phyloP scores from a whole-genome alignment of 176 grass and related monocot genomes.

The Zea luxurians region DNA sequence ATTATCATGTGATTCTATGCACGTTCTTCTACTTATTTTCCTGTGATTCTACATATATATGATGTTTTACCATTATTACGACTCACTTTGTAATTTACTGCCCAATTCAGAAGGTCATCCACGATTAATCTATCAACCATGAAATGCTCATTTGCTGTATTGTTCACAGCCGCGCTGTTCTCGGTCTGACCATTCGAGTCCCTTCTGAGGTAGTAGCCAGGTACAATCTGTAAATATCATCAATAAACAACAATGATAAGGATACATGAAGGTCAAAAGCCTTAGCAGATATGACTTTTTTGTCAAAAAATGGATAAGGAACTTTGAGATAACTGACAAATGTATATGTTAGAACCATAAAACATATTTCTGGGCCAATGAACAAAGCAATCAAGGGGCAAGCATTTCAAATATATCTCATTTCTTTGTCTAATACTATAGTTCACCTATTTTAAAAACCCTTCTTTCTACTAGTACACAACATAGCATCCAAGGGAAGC shows the following conservation, averaged over 20 bases:
- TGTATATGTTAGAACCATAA: not conserved
- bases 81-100: slow-evolving; percentile 81
- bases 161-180: slow-evolving; percentile 71
- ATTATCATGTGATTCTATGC: slow-evolving; percentile 1
- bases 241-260: slow-evolving; percentile 33
- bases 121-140: slow-evolving; percentile 92
- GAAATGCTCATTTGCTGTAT: slow-evolving; percentile 93
- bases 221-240: slow-evolving; percentile 64
- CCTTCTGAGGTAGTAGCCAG: slow-evolving; percentile 83
- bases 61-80: slow-evolving; percentile 4
- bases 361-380: slow-evolving; percentile 8
- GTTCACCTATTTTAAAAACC: slow-evolving; percentile 32
- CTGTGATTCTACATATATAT: not conserved
- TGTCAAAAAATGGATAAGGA: not conserved
- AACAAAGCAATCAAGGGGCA: not conserved
- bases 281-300: not conserved
- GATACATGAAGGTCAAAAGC: slow-evolving; percentile 16
- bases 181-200: slow-evolving; percentile 71
- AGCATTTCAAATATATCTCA: not conserved
- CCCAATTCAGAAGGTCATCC: slow-evolving; percentile 87
- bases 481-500: slow-evolving; percentile 1
- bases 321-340: not conserved
- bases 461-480: slow-evolving; percentile 14
- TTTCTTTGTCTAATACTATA: slow-evolving; percentile 23
- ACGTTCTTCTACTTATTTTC: not conserved